Base-by-base conservation (phyloP, 2,329 filamentous ascomycete species). In the Hymenoscyphus fraxineus region DNA sequence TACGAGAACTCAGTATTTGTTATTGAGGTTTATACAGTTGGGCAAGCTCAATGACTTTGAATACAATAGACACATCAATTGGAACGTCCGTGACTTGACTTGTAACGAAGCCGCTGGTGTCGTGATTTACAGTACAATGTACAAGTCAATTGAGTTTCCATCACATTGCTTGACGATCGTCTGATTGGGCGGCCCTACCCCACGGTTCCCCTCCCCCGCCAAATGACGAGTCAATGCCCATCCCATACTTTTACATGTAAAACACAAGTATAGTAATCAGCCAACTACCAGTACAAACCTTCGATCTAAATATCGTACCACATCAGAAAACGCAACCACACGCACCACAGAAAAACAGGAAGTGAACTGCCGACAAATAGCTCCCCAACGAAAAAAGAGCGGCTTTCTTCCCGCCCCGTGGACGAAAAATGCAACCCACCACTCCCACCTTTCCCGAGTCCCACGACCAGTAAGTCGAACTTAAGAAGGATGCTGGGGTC, bases 121-220 rank as follows among this genome's bases (percentile, higher is more conserved):
- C 27, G 27, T 2, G 27, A 27, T 27, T 27, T 27, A 27, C 2
- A 27, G 27, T 27, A 27, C 27, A 27, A 1, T 16, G 41, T 19
- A 47, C 4, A 6, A 16, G 2, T 44, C n/a, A n/a, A 6, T n/a
- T 44, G 16, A 15, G 6, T 44, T 47, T 7, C 10, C n/a, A 51
- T 9, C 2, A 22, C 19, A 51, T n/a, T 51, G 12, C 6, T 19
- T 10, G n/a, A 10, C 3, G 10, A 19, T 19, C n/a, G 12, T 22
- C 19, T 22, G n/a, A 51, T 51, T 51, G 44, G n/a, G n/a, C n/a
- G n/a, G n/a, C n/a, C n/a, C n/a, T 27, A 27, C 44, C 44, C 15
- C n/a, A 19, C n/a, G n/a, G 16, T 51, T 22, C 44, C 32, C 57
- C 19, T 59, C 57, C 57, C 57, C 57, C 57, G 56, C 57, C 35